These are phyloP conservation scores for Primulina eburnea DNA, from an alignment of 257 asterid genomes.

Conservation along the genomic window DNA sequence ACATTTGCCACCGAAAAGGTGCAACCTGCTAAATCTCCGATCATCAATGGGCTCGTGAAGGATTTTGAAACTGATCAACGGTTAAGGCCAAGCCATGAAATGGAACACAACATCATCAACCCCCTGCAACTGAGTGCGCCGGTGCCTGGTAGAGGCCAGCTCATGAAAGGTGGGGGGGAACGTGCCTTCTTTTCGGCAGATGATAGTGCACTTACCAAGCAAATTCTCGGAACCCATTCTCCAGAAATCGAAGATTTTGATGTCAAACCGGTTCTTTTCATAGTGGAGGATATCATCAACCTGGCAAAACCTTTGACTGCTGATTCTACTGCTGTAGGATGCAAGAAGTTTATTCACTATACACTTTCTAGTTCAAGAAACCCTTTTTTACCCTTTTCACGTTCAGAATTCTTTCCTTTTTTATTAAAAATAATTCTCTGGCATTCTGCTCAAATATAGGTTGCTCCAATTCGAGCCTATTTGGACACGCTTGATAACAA, in stretches of 20 bases:
- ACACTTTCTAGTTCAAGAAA: background rate
- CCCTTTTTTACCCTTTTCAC: background rate
- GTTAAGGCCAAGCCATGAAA: slow-evolving; percentile 26
- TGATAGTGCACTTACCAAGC: slow-evolving; percentile 52
- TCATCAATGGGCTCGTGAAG: slow-evolving; percentile 1
- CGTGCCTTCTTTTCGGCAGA: slow-evolving; percentile 45
- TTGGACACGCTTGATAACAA: slow-evolving; percentile 28
- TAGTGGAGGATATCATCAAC: slow-evolving; percentile 59
- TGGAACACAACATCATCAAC: slow-evolving; percentile 16
- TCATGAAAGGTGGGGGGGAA: slow-evolving; percentile 37
- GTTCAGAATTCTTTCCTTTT: background rate
- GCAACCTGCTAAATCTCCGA: slow-evolving; percentile 3
- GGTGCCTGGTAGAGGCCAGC: slow-evolving; percentile 17
- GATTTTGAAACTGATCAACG: slow-evolving; percentile 19
- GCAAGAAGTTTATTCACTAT: background rate
- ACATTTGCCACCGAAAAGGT: slow-evolving; percentile 12
- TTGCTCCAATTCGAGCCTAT: slow-evolving; percentile 26
- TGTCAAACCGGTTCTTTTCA: slow-evolving; percentile 46
- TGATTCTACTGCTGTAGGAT: slow-evolving; percentile 21
- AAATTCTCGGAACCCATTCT: slow-evolving; percentile 44
- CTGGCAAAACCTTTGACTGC: slow-evolving; percentile 34
- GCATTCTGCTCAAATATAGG: slow-evolving; percentile 25
- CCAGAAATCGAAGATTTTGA: slow-evolving; percentile 55
- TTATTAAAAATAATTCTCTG: background rate
- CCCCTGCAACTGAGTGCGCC: slow-evolving; percentile 2